These are phyloP conservation scores for Sporothrix brasiliensis DNA, from an alignment of 2,329 filamentous ascomycete genomes.

Conservation along the genomic window DNA sequence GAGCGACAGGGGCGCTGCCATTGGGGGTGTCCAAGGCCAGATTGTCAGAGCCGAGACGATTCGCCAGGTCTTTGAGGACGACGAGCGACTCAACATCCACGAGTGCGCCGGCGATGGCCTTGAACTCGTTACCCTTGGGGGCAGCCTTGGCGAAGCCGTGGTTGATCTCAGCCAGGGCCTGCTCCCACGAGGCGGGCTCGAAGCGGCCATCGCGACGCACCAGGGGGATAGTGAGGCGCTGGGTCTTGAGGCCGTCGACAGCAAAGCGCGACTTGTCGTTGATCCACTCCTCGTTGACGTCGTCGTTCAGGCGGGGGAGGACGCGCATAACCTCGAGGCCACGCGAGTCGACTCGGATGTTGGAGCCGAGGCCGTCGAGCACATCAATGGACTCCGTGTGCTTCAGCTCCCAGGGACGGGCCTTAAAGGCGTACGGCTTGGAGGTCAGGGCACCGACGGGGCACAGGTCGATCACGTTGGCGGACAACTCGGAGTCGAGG, in stretches of 20 bases:
- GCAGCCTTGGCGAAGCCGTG: constrained; percentile 77
- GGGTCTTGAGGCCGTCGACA: constrained; percentile 93
- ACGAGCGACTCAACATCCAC: constrained; percentile 92
- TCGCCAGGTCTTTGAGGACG: constrained; percentile 95
- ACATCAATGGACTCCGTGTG: constrained; percentile 96
- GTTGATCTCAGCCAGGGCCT: constrained; percentile 85
- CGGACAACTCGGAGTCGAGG: constrained; percentile 91
- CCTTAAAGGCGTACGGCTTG: constrained; percentile 97
- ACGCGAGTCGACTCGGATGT: constrained; percentile 89
- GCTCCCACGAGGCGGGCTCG: constrained; percentile 91
- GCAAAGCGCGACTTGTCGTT: constrained; percentile 98
- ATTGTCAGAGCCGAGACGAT: constrained; percentile 95
- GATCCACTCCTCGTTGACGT: constrained; percentile 99
- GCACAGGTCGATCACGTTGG: constrained; percentile 97
- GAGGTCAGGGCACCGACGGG: constrained; percentile 95
- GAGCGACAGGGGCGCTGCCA: constrained; percentile 80
- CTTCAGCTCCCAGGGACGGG: constrained; percentile 95
- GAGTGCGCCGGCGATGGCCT: constrained; percentile 87
- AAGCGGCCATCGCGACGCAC: constrained; percentile 89
- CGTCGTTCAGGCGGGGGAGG: constrained; percentile 89
- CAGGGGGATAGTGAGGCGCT: constrained; percentile 89
- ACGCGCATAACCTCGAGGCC: constrained; percentile 96
- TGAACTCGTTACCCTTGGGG: constrained; percentile 91
- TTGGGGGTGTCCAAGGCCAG: constrained; percentile 87
- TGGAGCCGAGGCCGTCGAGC: constrained; percentile 87